Percentiles rank a stretch among this genome's conserved stretches.
Conservation (phyloP, 2,329 filamentous ascomycete genomes). For the Cryphonectria japonica region DNA sequence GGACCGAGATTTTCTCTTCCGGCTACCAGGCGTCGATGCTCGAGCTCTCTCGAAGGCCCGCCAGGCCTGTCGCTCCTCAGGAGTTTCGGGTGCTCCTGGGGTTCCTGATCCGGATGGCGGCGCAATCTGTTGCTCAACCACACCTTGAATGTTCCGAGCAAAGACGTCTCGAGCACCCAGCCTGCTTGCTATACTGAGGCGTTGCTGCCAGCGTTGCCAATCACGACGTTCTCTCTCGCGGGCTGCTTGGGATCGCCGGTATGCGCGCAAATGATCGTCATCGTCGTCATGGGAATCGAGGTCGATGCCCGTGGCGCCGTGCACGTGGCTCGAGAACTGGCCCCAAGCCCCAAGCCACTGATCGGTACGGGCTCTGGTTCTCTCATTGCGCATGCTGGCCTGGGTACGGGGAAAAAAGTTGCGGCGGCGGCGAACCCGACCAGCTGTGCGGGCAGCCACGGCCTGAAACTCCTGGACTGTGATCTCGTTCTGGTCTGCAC, state of each 20-base stretch:
- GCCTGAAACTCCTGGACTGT: constrained; percentile 41
- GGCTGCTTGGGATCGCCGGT: constrained; percentile 56
- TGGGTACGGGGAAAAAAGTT: constrained; percentile 58
- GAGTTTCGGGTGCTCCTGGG: constrained; percentile 63
- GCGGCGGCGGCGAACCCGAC: constrained; percentile 29
- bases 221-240: constrained; percentile 59
- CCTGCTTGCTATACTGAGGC: constrained; percentile 78
- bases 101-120: constrained; percentile 44
- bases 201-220: constrained; percentile 78
- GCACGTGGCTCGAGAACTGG: constrained; percentile 63
- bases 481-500: constrained; percentile 56
- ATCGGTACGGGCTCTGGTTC: constrained; percentile 69
- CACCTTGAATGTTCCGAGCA: constrained; percentile 59
- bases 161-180: constrained; percentile 78
- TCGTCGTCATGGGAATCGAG: constrained; percentile 88
- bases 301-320: constrained; percentile 73
- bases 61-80: constrained; percentile 85
- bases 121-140: constrained; percentile 57
- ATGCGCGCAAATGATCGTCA: constrained; percentile 60
- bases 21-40: constrained; percentile 51
- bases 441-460: constrained; percentile 34
- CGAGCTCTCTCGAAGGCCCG: constrained; percentile 86
- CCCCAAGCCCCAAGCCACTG: constrained; percentile 91
- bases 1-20: constrained; percentile 77
- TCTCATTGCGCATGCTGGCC: constrained; percentile 58